A percentile compares a stretch with the other conserved stretches of the same genome.
Conservation (phyloP, 352 stramenopile genomes). For the Phytophthora podocarpi region DNA sequence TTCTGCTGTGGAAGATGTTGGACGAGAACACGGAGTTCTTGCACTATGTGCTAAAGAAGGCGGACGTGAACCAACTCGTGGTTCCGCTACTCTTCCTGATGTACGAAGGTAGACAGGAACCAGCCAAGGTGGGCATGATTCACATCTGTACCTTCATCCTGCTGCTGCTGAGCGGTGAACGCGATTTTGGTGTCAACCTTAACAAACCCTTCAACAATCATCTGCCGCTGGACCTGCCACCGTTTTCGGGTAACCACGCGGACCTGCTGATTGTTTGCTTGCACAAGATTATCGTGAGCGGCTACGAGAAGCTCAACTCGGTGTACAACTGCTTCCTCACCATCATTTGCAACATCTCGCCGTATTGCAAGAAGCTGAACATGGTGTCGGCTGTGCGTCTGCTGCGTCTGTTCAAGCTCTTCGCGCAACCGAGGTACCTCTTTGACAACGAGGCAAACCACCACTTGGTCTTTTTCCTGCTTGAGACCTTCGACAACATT, state of each 20-base stretch:
- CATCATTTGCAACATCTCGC: slow-evolving; percentile 98
- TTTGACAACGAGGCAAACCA: slow-evolving; percentile 97
- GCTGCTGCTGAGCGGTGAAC: slow-evolving; percentile 96
- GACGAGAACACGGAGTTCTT: slow-evolving; percentile 97
- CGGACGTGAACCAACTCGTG: slow-evolving; percentile 93
- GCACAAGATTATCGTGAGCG: slow-evolving; percentile 98
- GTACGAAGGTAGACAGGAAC: slow-evolving; percentile 95
- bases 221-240: slow-evolving; percentile 93
- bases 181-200: slow-evolving; percentile 96
- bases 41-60: slow-evolving; percentile 93
- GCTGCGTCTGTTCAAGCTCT: slow-evolving; percentile 97
- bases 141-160: slow-evolving; percentile 99
- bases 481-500: slow-evolving; percentile 99
- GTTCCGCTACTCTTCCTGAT: slow-evolving; percentile 89
- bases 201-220: slow-evolving; percentile 96
- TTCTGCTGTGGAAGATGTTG: slow-evolving; percentile 98
- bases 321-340: slow-evolving; percentile 99
- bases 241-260: slow-evolving; percentile 96
- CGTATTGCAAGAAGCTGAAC: slow-evolving; percentile 97
- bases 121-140: slow-evolving; percentile 95
- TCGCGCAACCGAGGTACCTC: slow-evolving; percentile 92
- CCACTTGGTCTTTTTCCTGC: slow-evolving; percentile 94
- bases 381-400: slow-evolving; percentile 96
- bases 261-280: slow-evolving; percentile 97
- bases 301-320: slow-evolving; percentile 95